phyloP scores from a whole-genome alignment of 2,329 filamentous ascomycete species.

The Xylariales sp. region DNA sequence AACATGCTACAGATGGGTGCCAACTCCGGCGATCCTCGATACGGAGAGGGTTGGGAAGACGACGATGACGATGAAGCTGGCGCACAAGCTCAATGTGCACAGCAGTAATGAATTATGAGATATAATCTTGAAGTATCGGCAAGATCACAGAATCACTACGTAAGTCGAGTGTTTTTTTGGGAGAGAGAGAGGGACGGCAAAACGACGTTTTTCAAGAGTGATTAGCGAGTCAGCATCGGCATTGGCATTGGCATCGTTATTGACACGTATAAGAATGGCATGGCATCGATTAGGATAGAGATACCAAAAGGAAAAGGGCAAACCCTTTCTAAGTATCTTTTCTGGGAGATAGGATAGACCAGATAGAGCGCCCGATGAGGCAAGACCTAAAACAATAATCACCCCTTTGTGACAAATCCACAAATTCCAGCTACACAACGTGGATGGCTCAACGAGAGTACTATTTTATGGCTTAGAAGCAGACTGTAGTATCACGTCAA shows the following conservation, averaged over 20 bases:
- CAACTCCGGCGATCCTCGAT: constrained; percentile 74
- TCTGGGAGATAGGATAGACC: constrained; percentile 36
- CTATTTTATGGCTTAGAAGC: neutral
- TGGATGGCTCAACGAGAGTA: neutral
- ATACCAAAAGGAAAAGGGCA: constrained; percentile 22
- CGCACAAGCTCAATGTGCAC: constrained; percentile 75
- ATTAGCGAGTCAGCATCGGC: constrained; percentile 17
- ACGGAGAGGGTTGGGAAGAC: constrained; percentile 75
- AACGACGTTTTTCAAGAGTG: constrained; percentile 10
- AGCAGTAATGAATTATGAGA: constrained; percentile 67
- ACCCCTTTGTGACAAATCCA: constrained; percentile 18
- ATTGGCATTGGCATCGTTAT: constrained; percentile 1
- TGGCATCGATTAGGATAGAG: constrained; percentile 21
- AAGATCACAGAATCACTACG: constrained; percentile 33
- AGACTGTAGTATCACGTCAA: too few species aligned
- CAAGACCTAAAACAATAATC: constrained; percentile 23
- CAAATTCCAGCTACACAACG: neutral
- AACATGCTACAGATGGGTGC: constrained; percentile 71
- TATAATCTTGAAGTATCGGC: constrained; percentile 39
- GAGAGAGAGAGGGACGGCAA: constrained; percentile 1
- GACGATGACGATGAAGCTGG: constrained; percentile 78
- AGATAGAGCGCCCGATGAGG: constrained; percentile 36
- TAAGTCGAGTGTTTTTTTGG: constrained; percentile 27
- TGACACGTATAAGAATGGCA: neutral
- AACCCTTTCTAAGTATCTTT: constrained; percentile 16